A percentile compares a stretch with the other conserved stretches of the same genome.
These are phyloP conservation scores for Xerocomellus dryophilus DNA, from an alignment of 768 basidiomycete genomes.

Conservation along the genomic window DNA sequence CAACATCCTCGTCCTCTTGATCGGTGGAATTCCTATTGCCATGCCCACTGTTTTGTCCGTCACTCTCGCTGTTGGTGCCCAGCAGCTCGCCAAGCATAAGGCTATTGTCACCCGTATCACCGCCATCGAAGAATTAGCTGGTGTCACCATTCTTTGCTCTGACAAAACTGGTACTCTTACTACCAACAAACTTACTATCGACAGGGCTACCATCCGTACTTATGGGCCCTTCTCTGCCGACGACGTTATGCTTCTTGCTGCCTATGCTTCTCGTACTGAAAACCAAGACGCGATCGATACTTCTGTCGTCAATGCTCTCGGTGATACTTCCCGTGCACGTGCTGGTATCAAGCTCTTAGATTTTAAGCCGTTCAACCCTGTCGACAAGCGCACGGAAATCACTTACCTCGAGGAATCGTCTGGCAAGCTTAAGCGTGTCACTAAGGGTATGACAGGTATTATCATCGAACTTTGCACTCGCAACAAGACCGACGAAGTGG, in stretches of 20 bases:
- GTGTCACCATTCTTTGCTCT: slow-evolving; percentile 97
- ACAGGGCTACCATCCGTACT: slow-evolving; percentile 85
- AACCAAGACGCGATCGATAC: slow-evolving; percentile 97
- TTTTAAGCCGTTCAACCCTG: slow-evolving; percentile 99
- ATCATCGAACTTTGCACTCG: slow-evolving; percentile 96
- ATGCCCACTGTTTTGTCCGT: slow-evolving; percentile 99
- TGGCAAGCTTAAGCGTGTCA: slow-evolving; percentile 97
- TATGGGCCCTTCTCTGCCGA: slow-evolving; percentile 87
- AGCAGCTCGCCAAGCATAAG: slow-evolving; percentile 99
- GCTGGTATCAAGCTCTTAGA: slow-evolving; percentile 93
- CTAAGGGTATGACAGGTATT: slow-evolving; percentile 99
- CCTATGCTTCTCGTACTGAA: slow-evolving; percentile 96
- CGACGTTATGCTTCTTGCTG: slow-evolving; percentile 89
- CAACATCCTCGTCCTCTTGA: slow-evolving; percentile 97
- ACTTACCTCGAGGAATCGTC: slow-evolving; percentile 92
- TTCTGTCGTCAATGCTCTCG: slow-evolving; percentile 79
- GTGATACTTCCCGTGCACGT: slow-evolving; percentile 72
- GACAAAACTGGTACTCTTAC: slow-evolving; percentile 99
- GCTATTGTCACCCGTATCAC: slow-evolving; percentile 99
- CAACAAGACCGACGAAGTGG: slow-evolving; percentile 92
- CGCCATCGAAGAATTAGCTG: slow-evolving; percentile 96
- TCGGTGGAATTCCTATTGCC: slow-evolving; percentile 99
- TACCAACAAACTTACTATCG: slow-evolving; percentile 99
- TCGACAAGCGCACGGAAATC: slow-evolving; percentile 98
- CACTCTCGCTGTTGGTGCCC: slow-evolving; percentile 97